Percentiles rank a stretch among this genome's conserved stretches.
Evolutionary conservation across 768 basidiomycete species (phyloP).

Genomic region (Termitomyces sp.): DNA sequence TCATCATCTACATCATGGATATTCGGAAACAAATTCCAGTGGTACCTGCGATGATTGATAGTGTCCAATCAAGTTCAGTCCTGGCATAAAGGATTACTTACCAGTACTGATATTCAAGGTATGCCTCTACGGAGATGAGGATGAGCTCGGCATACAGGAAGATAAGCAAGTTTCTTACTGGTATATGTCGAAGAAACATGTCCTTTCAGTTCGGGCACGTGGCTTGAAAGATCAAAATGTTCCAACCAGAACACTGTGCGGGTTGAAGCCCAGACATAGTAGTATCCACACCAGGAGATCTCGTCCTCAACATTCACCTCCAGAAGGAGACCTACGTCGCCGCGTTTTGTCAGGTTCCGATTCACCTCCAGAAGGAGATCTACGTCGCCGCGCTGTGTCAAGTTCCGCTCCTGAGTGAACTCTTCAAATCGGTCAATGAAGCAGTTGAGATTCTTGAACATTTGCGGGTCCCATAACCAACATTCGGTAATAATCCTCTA

Average conservation of each 20-base stretch:
- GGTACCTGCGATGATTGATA: neutral
- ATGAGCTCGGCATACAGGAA: neutral
- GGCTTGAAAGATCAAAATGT: neutral
- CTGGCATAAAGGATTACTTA: neutral
- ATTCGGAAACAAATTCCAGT: constrained; percentile 14
- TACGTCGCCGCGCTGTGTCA: neutral
- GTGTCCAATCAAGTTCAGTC: neutral
- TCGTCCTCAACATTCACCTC: neutral
- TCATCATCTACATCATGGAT: neutral
- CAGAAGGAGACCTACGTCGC: neutral
- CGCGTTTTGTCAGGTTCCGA: too few relatives aligned
- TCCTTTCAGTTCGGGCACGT: neutral
- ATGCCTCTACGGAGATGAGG: neutral
- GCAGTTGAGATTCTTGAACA: neutral
- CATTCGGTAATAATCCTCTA: constrained; percentile 10
- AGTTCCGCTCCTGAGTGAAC: neutral
- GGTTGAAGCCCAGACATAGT: neutral
- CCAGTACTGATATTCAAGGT: constrained; percentile 14
- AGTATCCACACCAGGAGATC: constrained; percentile 5
- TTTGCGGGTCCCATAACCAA: constrained; percentile 1
- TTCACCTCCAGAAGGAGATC: constrained; percentile 1
- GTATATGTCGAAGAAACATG: neutral
- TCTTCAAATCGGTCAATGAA: constrained; percentile 6
- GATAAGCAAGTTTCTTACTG: neutral
- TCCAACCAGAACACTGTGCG: constrained; percentile 9